These are phyloP conservation scores for Herpotrichia juniperi DNA, from an alignment of 2,329 filamentous ascomycete species.

Conservation along the genomic window DNA sequence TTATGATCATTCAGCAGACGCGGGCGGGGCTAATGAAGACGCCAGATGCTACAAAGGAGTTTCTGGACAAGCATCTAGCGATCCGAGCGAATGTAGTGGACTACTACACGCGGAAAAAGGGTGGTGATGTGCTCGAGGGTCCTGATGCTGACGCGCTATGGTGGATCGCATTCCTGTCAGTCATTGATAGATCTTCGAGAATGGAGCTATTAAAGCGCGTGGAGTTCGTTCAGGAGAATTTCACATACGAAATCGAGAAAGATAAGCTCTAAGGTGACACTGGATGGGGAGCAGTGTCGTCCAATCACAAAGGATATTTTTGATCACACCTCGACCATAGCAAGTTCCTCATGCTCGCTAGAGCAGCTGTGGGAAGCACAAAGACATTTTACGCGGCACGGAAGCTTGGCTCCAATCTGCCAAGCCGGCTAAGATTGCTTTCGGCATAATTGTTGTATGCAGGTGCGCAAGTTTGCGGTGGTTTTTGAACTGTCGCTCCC, in stretches of 20 bases:
- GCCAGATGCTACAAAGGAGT: conserved; percentile 10
- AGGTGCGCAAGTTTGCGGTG: conserved; percentile 14
- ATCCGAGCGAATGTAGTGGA: conserved; percentile 9
- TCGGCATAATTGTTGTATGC: conserved; percentile 7
- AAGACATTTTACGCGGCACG: not conserved
- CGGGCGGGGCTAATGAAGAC: conserved; percentile 13
- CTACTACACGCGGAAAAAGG: conserved; percentile 13
- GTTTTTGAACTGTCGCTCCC: conserved; percentile 4
- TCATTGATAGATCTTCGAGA: conserved; percentile 8
- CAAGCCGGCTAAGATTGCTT: conserved; percentile 8
- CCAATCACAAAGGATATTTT: not conserved
- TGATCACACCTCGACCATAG: no score
- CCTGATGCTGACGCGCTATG: conserved; percentile 11
- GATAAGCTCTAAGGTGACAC: not conserved
- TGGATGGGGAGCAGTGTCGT: not conserved
- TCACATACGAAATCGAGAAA: conserved; percentile 13
- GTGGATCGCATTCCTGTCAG: conserved; percentile 16
- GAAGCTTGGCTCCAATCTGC: not conserved
- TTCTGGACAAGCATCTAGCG: conserved; percentile 6
- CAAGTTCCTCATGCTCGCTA: no score
- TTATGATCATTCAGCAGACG: conserved; percentile 13
- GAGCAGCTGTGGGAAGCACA: no score
- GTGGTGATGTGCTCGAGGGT: conserved; percentile 13
- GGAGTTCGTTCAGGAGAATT: conserved; percentile 10
- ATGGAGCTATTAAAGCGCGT: conserved; percentile 8